Evolutionary conservation across 2,329 filamentous ascomycete genomes (phyloP), one percentile per base, ranked within the genome.

Genomic region (Aspergillus sp.): DNA sequence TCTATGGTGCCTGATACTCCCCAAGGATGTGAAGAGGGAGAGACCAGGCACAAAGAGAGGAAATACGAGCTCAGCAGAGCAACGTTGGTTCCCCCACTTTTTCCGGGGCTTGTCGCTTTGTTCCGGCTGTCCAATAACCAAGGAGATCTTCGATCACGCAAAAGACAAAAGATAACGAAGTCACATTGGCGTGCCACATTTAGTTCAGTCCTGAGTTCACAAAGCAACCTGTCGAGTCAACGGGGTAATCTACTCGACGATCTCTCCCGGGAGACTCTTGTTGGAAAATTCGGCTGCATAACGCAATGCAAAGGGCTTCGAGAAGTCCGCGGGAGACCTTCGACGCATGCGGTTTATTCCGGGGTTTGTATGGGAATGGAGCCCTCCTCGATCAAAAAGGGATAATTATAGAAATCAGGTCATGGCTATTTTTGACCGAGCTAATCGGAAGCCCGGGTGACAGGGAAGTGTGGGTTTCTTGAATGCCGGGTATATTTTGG

Each of bases 401-500:
- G 47, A 50, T 54, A 56, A 56, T 52, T 49, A 45, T 56, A 56
- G 52, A 51, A 53, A 48, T 34, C 36, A 34, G 19, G 34, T 36
- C 19, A 36, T 38, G 42, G 6, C 7, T 33, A 6, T 36, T 9
- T 44, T 36, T n/a, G 38, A 19, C n/a, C 34, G 10, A 39, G 33
- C n/a, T 29, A 36, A 44, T 27, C n/a, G 28, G 5, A 27, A 44
- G 36, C 19, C 27, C 3, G 10, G 19, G 41, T 33, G 29, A 41
- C 19, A 50, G 26, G 45, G 40, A 29, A 49, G 47, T 49, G 48
- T 47, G 42, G 47, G 46, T 48, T 56, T 56, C 53, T 55, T 48
- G 51, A 56, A 57, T 58, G 34, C 51, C 54, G 52, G 43, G 45
- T 49, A 51, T 50, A 54, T 44, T 38, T 47, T 47, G 48, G 54